These are phyloP conservation scores for Ochromonas danica DNA, from an alignment of 108 stramenopile species.

Conservation along the genomic window DNA sequence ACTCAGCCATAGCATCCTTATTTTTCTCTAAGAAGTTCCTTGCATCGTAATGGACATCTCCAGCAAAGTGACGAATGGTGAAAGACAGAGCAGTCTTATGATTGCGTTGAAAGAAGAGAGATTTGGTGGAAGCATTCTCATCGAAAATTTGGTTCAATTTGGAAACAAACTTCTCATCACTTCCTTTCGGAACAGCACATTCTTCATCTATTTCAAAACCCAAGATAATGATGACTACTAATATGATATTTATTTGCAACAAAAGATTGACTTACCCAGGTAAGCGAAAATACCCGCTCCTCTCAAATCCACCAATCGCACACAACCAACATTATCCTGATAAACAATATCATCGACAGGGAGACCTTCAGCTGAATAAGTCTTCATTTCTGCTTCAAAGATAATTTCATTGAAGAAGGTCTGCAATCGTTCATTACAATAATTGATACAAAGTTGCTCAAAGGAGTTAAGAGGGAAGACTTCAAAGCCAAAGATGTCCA, in stretches of 20 bases:
- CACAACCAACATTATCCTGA: slow-evolving; percentile 34
- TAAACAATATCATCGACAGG: not conserved
- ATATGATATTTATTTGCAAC: not conserved
- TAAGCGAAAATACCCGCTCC: slow-evolving; percentile 20
- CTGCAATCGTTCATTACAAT: slow-evolving; percentile 62
- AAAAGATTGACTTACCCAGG: too few relatives aligned
- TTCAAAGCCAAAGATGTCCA: slow-evolving; percentile 35
- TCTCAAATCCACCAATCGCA: slow-evolving; percentile 17
- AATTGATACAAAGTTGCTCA: slow-evolving; percentile 60
- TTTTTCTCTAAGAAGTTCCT: slow-evolving; percentile 87
- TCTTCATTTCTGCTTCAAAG: slow-evolving; percentile 60
- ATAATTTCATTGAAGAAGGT: slow-evolving; percentile 62
- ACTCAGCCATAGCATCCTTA: slow-evolving; percentile 80
- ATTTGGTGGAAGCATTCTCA: slow-evolving; percentile 23
- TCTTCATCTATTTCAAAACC: slow-evolving; percentile 97
- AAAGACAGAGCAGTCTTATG: not conserved
- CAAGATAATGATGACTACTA: too few relatives aligned
- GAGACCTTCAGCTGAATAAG: slow-evolving; percentile 57
- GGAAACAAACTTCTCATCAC: slow-evolving; percentile 72
- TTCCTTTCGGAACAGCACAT: slow-evolving; percentile 80
- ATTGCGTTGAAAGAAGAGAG: slow-evolving; percentile 8
- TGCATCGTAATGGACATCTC: slow-evolving; percentile 63
- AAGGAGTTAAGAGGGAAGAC: slow-evolving; percentile 49
- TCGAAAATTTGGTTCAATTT: slow-evolving; percentile 20
- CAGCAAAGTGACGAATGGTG: slow-evolving; percentile 27